phyloP scores from a whole-genome alignment of 2,329 filamentous ascomycete genomes.

The Neoarthrinium moseri region DNA sequence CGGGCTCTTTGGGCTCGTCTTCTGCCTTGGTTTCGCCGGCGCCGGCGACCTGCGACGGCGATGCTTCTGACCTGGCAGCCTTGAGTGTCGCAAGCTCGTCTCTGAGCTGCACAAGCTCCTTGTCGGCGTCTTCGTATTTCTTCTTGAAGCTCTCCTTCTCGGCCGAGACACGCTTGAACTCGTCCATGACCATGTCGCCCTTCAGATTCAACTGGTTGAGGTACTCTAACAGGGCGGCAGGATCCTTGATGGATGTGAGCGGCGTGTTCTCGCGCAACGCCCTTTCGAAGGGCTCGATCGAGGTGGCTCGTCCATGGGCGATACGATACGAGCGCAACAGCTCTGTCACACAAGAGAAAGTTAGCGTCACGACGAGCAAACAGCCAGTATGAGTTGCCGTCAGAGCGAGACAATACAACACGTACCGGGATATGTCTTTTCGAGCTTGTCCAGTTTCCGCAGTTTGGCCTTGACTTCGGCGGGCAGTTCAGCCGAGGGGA shows the following conservation, averaged over 20 bases:
- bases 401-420: neutral
- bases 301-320: constrained; percentile 80
- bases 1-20: constrained; percentile 19
- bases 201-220: constrained; percentile 83
- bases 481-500: constrained; percentile 55
- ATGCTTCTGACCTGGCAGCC: constrained; percentile 25
- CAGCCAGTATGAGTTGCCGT: neutral
- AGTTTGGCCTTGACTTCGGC: constrained; percentile 74
- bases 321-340: constrained; percentile 88
- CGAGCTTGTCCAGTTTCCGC: constrained; percentile 85
- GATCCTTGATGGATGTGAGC: constrained; percentile 82
- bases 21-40: constrained; percentile 30
- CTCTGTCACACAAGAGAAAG: constrained; percentile 48
- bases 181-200: constrained; percentile 89
- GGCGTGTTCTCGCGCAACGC: constrained; percentile 90
- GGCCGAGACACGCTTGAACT: constrained; percentile 80
- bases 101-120: constrained; percentile 58
- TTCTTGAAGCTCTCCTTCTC: constrained; percentile 81
- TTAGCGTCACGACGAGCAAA: constrained; percentile 9
- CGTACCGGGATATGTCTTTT: constrained; percentile 79
- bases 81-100: constrained; percentile 60
- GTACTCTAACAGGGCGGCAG: constrained; percentile 82
- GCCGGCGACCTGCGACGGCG: constrained; percentile 16
- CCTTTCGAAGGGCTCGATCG: constrained; percentile 92
- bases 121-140: constrained; percentile 68